Evolutionary conservation across 2,329 filamentous ascomycete genomes (phyloP), one percentile per base, ranked within the genome.

Genomic region (Gaeumannomyces tritici): DNA sequence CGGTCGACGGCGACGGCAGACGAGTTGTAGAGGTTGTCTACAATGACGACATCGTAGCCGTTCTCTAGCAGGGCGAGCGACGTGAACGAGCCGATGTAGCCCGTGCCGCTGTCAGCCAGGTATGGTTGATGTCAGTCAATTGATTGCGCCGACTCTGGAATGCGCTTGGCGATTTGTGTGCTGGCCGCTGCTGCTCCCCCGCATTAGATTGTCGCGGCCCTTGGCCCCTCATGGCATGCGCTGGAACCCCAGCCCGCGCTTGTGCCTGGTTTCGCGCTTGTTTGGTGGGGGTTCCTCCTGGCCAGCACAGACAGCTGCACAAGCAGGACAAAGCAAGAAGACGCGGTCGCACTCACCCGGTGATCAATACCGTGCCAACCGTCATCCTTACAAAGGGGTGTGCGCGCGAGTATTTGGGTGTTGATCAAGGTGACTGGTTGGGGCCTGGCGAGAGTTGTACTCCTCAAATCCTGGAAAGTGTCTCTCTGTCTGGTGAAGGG

Each of bases 21-120:
- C 59, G 95, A 97, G 79, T 99, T 99, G 88, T 96, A 96, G 68
- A 98, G 85, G 78, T 87, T 98, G 80, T 99, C 95, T 68, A 95
- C 88, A 67, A 99, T 91, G 74, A 99, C 89, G 66, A 99, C 95
- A 75, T 98, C 88, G 84, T 98, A 98, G 75, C 88, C 93, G 72
- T 95, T 90, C 73, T 97, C 84, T 69, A 99, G 90, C 29, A 99
- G 90, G 62, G 92, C 89, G 61, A 99, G 87, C 63, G 90, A 82
- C 65, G 95, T 99, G 83, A 98, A 98, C 60, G 93, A 98, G 75
- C 95, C 95, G 77, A 99, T 99, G 83, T 99, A 99, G 80, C 95
- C 95, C 67, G 93, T 96, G 73, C 95, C 95, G 84, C 95, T 97
- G 74, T n/a, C 7, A 8, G 35, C 8, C 35, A 15, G 3, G 13